Percentiles rank a stretch among this genome's conserved stretches.
Conservation (phyloP, 108 stramenopile genomes). For the Fragilaria radians region DNA sequence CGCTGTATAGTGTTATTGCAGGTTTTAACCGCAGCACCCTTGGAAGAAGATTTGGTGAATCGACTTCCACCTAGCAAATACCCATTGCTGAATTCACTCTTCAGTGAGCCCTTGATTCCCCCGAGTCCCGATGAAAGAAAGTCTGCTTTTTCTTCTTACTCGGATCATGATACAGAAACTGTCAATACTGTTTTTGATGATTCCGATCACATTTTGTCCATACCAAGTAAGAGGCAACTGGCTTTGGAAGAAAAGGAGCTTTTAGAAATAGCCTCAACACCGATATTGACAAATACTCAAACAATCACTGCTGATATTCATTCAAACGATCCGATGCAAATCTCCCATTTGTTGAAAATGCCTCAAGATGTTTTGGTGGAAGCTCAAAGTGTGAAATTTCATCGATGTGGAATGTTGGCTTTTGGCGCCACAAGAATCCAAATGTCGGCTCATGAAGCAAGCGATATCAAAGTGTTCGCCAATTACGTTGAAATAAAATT, state of each 20-base stretch:
- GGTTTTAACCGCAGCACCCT: background rate
- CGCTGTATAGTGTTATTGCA: background rate
- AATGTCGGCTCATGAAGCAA: too few species aligned
- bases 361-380: background rate
- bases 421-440: background rate
- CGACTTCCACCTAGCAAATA: background rate
- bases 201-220: background rate
- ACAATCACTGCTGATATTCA: background rate
- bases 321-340: background rate
- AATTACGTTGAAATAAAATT: too few species aligned
- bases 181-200: background rate
- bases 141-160: background rate
- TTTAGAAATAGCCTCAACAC: background rate
- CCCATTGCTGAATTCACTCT: background rate
- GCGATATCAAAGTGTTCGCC: too few species aligned
- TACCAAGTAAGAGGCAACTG: background rate
- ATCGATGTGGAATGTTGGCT: background rate
- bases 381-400: background rate
- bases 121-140: background rate
- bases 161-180: background rate
- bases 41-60: background rate
- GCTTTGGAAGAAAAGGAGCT: background rate
- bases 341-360: too few species aligned
- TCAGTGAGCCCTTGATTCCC: background rate
- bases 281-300: background rate